Conservation (phyloP, 768 basidiomycete species). For the Coprinopsis marcescibilis region DNA sequence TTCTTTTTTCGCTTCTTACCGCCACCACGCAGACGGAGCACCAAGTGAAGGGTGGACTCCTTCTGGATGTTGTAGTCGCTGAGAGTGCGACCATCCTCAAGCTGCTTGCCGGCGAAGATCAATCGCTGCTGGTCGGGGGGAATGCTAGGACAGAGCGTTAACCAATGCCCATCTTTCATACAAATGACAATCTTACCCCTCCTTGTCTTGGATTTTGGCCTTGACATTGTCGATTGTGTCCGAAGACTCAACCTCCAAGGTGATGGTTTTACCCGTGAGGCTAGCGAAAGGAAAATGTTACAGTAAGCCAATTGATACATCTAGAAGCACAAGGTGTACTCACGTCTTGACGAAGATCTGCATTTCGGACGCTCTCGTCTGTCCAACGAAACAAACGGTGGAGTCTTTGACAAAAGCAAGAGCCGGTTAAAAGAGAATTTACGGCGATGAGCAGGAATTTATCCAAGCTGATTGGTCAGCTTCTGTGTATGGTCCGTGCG, state of each 20-base stretch:
- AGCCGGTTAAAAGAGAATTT: conserved; percentile 31
- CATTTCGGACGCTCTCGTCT: conserved; percentile 82
- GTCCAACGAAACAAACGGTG: conserved; percentile 86
- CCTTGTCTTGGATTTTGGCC: conserved; percentile 96
- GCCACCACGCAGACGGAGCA: conserved; percentile 97
- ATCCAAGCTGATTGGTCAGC: conserved; percentile 29
- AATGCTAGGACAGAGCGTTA: conserved; percentile 41
- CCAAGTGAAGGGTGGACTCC: conserved; percentile 97
- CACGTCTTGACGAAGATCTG: conserved; percentile 99
- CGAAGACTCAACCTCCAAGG: conserved; percentile 95
- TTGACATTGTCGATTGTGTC: conserved; percentile 99
- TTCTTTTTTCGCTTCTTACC: conserved; percentile 99
- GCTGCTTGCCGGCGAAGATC: conserved; percentile 99
- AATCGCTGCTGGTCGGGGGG: conserved; percentile 94
- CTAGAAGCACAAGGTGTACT: conserved; percentile 24
- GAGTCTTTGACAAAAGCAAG: conserved; percentile 90
- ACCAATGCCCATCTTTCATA: conserved; percentile 7
- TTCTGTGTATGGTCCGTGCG: conserved; percentile 40
- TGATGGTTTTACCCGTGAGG: conserved; percentile 99
- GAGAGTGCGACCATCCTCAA: conserved; percentile 97
- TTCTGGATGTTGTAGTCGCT: conserved; percentile 98
- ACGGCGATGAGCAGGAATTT: conserved; percentile 15
- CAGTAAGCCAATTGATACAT: no score
- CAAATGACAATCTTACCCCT: conserved; percentile 55
- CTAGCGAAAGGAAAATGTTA: no score